Conservation (phyloP, 768 basidiomycete genomes). For the Suillus alpinus region DNA sequence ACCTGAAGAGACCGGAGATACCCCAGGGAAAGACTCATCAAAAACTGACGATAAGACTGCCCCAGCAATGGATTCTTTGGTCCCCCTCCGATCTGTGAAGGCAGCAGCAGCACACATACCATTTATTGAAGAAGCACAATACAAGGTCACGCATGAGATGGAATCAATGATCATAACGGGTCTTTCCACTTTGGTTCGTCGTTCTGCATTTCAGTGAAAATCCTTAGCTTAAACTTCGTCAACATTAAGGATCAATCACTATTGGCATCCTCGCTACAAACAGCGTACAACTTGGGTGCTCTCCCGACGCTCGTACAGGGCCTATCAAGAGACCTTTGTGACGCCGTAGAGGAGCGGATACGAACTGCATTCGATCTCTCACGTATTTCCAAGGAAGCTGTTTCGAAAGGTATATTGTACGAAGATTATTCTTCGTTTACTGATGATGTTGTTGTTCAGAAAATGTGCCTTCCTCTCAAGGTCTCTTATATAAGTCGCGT, state of each 20-base stretch:
- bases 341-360: constrained; percentile 81
- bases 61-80: constrained; percentile 22
- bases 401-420: constrained; percentile 60
- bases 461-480: constrained; percentile 26
- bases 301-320: constrained; percentile 80
- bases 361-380: constrained; percentile 81
- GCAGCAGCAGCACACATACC: constrained; percentile 69
- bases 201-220: neutral
- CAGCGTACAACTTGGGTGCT: constrained; percentile 87
- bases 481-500: constrained; percentile 75
- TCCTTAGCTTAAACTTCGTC: neutral
- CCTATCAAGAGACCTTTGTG: constrained; percentile 75
- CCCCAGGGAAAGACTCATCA: neutral
- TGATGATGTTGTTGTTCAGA: constrained; percentile 7
- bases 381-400: constrained; percentile 81
- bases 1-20: constrained; percentile 18
- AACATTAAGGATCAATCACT: constrained; percentile 78
- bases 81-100: constrained; percentile 71
- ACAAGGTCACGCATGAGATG: constrained; percentile 81
- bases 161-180: constrained; percentile 85
- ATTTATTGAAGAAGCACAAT: constrained; percentile 68
- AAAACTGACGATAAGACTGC: constrained; percentile 12
- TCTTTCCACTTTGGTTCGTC: constrained; percentile 67
- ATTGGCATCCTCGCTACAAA: constrained; percentile 91
- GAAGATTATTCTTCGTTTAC: neutral